Evolutionary conservation across 2,329 filamentous ascomycete species (phyloP), one percentile per base, ranked within the genome.

Genomic region (Colletotrichum lini): DNA sequence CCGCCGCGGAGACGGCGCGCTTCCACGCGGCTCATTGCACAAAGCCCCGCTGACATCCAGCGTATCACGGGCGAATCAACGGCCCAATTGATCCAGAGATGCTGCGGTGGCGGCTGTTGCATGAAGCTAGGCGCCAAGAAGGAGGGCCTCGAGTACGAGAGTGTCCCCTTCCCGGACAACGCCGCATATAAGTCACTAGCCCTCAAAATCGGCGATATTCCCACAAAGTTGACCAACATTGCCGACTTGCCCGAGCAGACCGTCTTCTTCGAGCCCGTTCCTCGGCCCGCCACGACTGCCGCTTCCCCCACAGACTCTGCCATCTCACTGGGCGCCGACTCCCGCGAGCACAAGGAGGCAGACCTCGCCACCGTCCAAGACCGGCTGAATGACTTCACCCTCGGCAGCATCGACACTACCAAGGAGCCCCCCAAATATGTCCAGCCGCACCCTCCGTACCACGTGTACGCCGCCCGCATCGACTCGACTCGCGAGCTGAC

Each of bases 361-460:
- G 53, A 35, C 45, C 38, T 67, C 49, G 65, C 60, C 54, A 54
- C 73, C 54, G 67, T 71, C 4, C 68, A 75, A 44, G 52, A 74
- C 10, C 67, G 75, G 44, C 65, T 77, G 23, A 74, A 76, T 65
- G 78, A 78, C 42, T 78, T 81, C 10, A 75, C 75, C 44, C 77
- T 85, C 15, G 82, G 85, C 53, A 78, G 83, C 49, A 79, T 90
- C 67, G 86, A 92, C 76, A 91, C 90, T 3, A 79, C 83, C 12
- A 86, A 90, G 71, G 92, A 96, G 78, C 96, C 96, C 21, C 96
- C 96, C 8, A 88, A 87, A 70, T 99, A 95, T 78, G 95, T 99
- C 65, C 94, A 98, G 80, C 96, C 96, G 35, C 96, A 99, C 80
- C 94, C 94, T 67, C 96, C 96, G 0, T 96, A 97, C 82, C 88